phyloP scores from a whole-genome alignment of 2,329 filamentous ascomycete genomes.

The Taxawa tesnikishii region DNA sequence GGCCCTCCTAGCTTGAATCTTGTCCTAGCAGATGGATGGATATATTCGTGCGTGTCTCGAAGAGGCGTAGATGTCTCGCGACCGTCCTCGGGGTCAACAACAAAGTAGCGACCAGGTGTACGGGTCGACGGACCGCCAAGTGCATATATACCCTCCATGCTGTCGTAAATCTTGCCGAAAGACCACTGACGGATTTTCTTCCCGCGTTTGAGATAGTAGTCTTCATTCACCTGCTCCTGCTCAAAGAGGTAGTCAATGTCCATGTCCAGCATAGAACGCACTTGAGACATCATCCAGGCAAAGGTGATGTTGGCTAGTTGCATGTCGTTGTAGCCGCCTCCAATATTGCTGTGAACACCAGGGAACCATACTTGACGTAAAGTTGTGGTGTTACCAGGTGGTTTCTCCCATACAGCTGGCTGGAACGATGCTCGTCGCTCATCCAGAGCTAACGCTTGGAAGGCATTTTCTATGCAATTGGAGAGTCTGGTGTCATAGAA shows the following conservation, averaged over 20 bases:
- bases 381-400: slow-evolving; percentile 28
- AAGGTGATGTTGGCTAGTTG: slow-evolving; percentile 39
- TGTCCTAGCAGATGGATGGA: slow-evolving; percentile 36
- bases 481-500: slow-evolving; percentile 37
- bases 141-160: slow-evolving; percentile 32
- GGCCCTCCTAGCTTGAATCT: slow-evolving; percentile 33
- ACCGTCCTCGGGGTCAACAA: slow-evolving; percentile 31
- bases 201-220: slow-evolving; percentile 29
- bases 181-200: slow-evolving; percentile 33
- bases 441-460: slow-evolving; percentile 32
- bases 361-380: slow-evolving; percentile 38
- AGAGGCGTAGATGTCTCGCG: slow-evolving; percentile 29
- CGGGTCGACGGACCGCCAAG: slow-evolving; percentile 32
- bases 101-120: slow-evolving; percentile 35
- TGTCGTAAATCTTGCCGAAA: slow-evolving; percentile 35
- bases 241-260: slow-evolving; percentile 34
- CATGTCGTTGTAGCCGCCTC: slow-evolving; percentile 32
- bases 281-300: slow-evolving; percentile 46
- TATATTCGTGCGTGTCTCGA: slow-evolving; percentile 38
- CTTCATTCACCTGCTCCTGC: slow-evolving; percentile 31
- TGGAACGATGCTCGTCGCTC: slow-evolving; percentile 27
- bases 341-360: slow-evolving; percentile 32
- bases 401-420: slow-evolving; percentile 30
- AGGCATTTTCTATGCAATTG: slow-evolving; percentile 28
- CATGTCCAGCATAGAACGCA: slow-evolving; percentile 35